A percentile compares a stretch with the other conserved stretches of the same genome.
These are phyloP conservation scores for Prunus davidiana DNA, from an alignment of 306 rosid genomes.

Conservation along the genomic window DNA sequence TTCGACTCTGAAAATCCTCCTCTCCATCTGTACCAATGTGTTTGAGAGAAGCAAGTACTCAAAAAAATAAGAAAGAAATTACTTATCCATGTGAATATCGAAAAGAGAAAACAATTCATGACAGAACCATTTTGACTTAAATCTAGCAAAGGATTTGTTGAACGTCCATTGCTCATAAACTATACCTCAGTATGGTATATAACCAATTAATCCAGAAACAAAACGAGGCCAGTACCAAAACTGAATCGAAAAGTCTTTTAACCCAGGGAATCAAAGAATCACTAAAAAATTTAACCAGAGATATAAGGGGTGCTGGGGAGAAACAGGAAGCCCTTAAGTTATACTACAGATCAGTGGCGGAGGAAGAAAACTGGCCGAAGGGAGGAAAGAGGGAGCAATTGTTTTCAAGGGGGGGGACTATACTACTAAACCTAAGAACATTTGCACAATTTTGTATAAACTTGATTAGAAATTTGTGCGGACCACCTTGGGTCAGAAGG, in stretches of 20 bases:
- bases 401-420: too few species aligned
- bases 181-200: not conserved
- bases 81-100: not conserved
- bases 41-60: not conserved
- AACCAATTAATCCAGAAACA: not conserved
- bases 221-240: not conserved
- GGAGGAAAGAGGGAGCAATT: too few species aligned
- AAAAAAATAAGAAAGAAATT: not conserved
- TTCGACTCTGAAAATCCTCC: constrained; percentile 34
- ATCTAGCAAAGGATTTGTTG: not conserved
- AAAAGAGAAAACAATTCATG: not conserved
- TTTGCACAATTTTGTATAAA: too few species aligned
- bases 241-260: not conserved
- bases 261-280: not conserved
- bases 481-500: too few species aligned
- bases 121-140: not conserved
- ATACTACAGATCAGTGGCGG: not conserved
- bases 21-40: constrained; percentile 46
- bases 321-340: not conserved
- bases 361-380: too few species aligned
- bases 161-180: not conserved
- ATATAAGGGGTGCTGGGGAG: not conserved
- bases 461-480: too few species aligned
- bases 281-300: not conserved
- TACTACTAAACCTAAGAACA: too few species aligned